These are phyloP conservation scores for Mycena polygramma DNA, from an alignment of 768 basidiomycete species.

Conservation along the genomic window DNA sequence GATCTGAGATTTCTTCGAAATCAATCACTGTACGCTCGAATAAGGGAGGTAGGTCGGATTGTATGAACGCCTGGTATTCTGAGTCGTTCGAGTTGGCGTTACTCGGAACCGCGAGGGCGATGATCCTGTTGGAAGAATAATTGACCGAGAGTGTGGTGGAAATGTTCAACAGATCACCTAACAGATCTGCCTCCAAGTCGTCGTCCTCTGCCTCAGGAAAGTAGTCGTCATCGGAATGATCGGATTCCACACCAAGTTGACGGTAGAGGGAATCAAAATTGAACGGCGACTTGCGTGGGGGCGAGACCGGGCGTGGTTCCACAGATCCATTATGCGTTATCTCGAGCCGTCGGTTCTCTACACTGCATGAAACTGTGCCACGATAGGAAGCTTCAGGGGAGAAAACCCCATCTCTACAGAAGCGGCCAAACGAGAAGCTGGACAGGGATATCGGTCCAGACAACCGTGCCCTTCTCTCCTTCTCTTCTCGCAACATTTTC, in stretches of 20 bases:
- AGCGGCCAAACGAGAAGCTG: conserved; percentile 51
- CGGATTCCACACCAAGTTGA: background rate
- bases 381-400: conserved; percentile 45
- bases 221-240: background rate
- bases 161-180: background rate
- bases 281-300: no score
- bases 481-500: conserved; percentile 38
- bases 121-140: conserved; percentile 41
- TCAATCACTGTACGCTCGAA: conserved; percentile 9
- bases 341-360: conserved; percentile 47
- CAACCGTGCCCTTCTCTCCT: conserved; percentile 39
- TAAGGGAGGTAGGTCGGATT: conserved; percentile 48
- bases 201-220: no score
- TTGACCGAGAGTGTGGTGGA: conserved; percentile 29
- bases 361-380: conserved; percentile 53
- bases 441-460: conserved; percentile 42
- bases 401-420: conserved; percentile 50
- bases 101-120: conserved; percentile 37
- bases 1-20: conserved; percentile 26
- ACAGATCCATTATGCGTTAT: conserved; percentile 31
- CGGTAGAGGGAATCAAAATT: background rate
- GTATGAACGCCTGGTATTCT: conserved; percentile 45
- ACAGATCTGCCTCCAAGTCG: no score
- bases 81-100: conserved; percentile 16
- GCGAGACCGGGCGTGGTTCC: background rate